phyloP scores from a whole-genome alignment of 2,329 filamentous ascomycete genomes.

The Epichloe sylvatica region DNA sequence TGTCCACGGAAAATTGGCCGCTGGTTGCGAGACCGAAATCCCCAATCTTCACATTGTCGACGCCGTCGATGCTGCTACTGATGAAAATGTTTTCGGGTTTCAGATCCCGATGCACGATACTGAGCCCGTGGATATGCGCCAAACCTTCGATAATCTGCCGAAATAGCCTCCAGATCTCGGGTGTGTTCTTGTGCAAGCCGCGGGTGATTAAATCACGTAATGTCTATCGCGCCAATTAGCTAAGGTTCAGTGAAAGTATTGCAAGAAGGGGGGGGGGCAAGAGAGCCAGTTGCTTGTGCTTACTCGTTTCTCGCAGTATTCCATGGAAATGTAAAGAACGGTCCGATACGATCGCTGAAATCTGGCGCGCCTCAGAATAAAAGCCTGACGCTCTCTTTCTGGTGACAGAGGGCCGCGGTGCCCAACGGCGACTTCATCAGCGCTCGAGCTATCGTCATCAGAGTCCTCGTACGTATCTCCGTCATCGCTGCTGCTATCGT shows the following conservation, averaged over 20 bases:
- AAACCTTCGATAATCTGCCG: constrained; percentile 84
- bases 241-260: neutral
- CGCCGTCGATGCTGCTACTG: constrained; percentile 48
- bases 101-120: constrained; percentile 88
- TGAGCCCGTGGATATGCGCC: constrained; percentile 75
- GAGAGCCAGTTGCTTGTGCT: constrained; percentile 16
- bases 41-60: constrained; percentile 85
- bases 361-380: constrained; percentile 19
- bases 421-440: constrained; percentile 17
- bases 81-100: constrained; percentile 98
- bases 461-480: constrained; percentile 34
- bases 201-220: constrained; percentile 75
- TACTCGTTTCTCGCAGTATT: constrained; percentile 86
- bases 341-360: constrained; percentile 46
- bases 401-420: constrained; percentile 15
- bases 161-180: constrained; percentile 81
- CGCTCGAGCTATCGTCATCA: constrained; percentile 27
- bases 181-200: constrained; percentile 56
- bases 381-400: constrained; percentile 17
- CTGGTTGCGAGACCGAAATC: constrained; percentile 93
- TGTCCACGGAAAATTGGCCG: constrained; percentile 58
- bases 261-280: no score
- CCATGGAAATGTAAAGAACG: constrained; percentile 95
- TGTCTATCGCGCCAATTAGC: constrained; percentile 34
- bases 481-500: constrained; percentile 29